Base-by-base conservation (phyloP, 2,329 filamentous ascomycete species). In the Ceratocystis diversiconidia region DNA sequence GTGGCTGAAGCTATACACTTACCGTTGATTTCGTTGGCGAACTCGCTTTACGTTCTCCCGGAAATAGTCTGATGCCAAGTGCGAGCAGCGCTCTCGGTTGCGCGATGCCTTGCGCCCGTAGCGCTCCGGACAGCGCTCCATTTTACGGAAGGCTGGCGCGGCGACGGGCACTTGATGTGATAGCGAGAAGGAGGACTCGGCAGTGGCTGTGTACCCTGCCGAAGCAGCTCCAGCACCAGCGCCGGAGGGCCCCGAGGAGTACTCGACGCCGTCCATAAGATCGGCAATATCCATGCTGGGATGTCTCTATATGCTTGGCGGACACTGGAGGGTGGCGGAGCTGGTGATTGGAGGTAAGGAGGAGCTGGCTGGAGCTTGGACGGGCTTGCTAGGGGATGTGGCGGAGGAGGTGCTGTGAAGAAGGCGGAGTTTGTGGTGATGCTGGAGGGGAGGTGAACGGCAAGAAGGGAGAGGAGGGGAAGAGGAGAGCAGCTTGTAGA, bases 1-100 rank as follows among this genome's bases (percentile, higher is more conserved):
- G 28, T 12, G 63, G 67, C 73, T 28, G 57, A 74, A 74, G 76
- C 17, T 15, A 44, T 22, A 32, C 17, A 44, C 55, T 22, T 60
- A 67, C 65, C 65, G 62, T 8, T 67, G 65, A 25, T 67, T 67
- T 15, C 65, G 62, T 57, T 67, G 65, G 6, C 65, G 62, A 22
- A 67, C 65, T 17, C 65, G 55, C 62, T 67, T 67, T 8, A 67
- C 65, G 41, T 67, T 67, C 28, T 67, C 65, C 12, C 65, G 55
- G 62, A 67, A 67, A 25, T 67, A 67, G 25, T 63, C 61, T 6
- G 65, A 67, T 8, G 65, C 52, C 22, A 67, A 62, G 36, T 67
- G 65, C 15, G 65, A 67, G 48, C 61, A 63, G 19, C 65, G 65
- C 19, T 67, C 65, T 4, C 65, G 65, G 32, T 67, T 67, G 28